Percentiles rank a stretch among this genome's conserved stretches.
These are phyloP conservation scores for Sclerotiophoma versabilis DNA, from an alignment of 2,329 filamentous ascomycete genomes.

Conservation along the genomic window DNA sequence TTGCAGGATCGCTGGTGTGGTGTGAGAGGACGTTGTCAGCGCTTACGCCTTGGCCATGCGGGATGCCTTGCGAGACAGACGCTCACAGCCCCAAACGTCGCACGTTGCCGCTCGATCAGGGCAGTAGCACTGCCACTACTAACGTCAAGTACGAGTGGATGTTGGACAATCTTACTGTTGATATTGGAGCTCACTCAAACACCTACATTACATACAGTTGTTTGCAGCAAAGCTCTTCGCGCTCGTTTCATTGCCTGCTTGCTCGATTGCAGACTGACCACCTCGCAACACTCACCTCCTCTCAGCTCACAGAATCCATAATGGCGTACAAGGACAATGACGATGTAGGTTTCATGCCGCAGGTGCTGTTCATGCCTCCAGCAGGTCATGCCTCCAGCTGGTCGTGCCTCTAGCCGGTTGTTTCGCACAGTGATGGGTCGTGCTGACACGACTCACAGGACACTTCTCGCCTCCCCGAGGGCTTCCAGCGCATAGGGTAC, in stretches of 20 bases:
- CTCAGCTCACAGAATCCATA: background rate
- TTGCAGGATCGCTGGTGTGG: background rate
- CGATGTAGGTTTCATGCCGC: conserved; percentile 2
- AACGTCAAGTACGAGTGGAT: background rate
- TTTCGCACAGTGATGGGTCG: background rate
- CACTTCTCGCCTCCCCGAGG: conserved; percentile 61
- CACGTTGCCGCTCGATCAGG: background rate
- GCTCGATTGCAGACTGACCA: conserved; percentile 13
- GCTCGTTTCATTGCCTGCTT: background rate
- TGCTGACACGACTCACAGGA: conserved; percentile 46
- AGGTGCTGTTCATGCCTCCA: background rate
- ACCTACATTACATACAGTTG: background rate
- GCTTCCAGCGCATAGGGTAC: conserved; percentile 64
- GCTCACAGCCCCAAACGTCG: conserved; percentile 10
- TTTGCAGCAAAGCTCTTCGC: background rate
- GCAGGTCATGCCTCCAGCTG: background rate
- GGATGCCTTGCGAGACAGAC: conserved; percentile 1
- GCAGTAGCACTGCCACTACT: conserved; percentile 8
- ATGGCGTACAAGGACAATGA: conserved; percentile 18
- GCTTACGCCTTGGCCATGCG: conserved; percentile 4
- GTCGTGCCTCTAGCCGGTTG: too few relatives aligned
- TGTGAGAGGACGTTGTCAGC: background rate
- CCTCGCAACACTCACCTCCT: background rate
- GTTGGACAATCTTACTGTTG: background rate
- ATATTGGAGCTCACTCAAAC: background rate